Evolutionary conservation across 2,329 filamentous ascomycete species (phyloP).

Genomic region (Colletotrichum australisinense): DNA sequence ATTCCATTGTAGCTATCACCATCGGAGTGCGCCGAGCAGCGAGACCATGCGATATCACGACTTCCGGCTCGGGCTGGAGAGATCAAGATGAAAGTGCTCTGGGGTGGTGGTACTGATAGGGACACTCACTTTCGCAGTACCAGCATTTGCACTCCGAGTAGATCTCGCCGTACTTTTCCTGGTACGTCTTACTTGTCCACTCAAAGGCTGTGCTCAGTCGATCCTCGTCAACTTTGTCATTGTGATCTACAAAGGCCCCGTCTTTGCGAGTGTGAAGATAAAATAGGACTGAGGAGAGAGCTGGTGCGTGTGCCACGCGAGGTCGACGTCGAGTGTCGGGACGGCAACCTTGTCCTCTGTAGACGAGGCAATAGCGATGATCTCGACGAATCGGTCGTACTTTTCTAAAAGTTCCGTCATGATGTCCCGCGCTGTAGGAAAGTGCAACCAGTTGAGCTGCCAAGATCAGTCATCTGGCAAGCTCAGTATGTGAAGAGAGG

Average conservation of each 20-base stretch:
- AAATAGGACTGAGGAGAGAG: constrained; percentile 72
- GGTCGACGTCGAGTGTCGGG: constrained; percentile 76
- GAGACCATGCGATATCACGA: not conserved
- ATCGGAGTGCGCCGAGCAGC: constrained; percentile 9
- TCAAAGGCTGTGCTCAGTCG: constrained; percentile 73
- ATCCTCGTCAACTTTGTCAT: constrained; percentile 83
- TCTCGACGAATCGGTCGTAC: constrained; percentile 67
- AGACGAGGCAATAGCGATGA: constrained; percentile 60
- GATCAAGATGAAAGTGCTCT: not conserved
- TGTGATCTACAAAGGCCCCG: constrained; percentile 77
- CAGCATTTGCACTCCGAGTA: constrained; percentile 81
- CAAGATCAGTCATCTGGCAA: constrained; percentile 35
- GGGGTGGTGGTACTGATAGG: not conserved
- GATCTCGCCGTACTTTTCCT: constrained; percentile 68
- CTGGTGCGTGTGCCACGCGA: constrained; percentile 82
- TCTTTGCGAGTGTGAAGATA: constrained; percentile 58
- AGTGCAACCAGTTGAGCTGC: constrained; percentile 77
- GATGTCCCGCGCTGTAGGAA: constrained; percentile 67
- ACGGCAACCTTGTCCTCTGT: constrained; percentile 58
- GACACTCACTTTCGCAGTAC: constrained; percentile 73
- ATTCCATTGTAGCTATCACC: not conserved
- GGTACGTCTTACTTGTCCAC: constrained; percentile 76
- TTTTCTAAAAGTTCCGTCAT: constrained; percentile 71
- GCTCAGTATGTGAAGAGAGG: not conserved
- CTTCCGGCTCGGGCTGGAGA: not conserved